phyloP scores from a whole-genome alignment of 306 rosid genomes.

The Ochetophila trinervis region DNA sequence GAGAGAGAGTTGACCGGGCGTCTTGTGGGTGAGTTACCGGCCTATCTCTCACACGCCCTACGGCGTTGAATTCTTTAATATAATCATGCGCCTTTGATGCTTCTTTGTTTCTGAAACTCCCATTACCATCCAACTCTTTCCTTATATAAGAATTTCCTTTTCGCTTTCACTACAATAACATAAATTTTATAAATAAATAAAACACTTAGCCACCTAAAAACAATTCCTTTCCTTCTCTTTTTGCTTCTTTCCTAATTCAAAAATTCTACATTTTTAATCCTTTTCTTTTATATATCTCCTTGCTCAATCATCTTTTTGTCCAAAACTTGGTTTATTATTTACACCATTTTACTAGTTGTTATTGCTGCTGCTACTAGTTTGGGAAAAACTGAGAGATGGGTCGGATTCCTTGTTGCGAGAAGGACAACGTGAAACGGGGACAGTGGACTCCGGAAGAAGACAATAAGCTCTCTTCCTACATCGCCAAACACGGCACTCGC shows the following conservation, averaged over 20 bases:
- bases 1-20: constrained; percentile 78
- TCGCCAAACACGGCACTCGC: constrained; percentile 62
- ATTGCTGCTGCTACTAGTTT: background rate
- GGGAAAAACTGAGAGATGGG: constrained; percentile 45
- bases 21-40: constrained; percentile 98
- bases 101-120: constrained; percentile 1
- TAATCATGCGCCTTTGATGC: constrained; percentile 92
- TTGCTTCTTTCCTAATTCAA: background rate
- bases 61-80: constrained; percentile 97
- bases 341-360: background rate
- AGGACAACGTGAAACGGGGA: constrained; percentile 76
- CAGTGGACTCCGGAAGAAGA: constrained; percentile 99
- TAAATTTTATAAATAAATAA: background rate
- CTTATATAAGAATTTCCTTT: constrained; percentile 38
- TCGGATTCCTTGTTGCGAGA: constrained; percentile 85
- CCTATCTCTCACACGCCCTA: constrained; percentile 80
- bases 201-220: background rate
- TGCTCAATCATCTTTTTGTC: too few species aligned
- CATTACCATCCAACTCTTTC: constrained; percentile 33
- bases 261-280: too few species aligned
- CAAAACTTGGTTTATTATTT: too few species aligned
- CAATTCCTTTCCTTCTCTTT: background rate
- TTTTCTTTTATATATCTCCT: too few species aligned
- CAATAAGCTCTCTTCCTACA: constrained; percentile 79
- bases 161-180: background rate